Base-by-base conservation (phyloP, 495 filamentous ascomycete species). In the Emericellopsis terricola region DNA sequence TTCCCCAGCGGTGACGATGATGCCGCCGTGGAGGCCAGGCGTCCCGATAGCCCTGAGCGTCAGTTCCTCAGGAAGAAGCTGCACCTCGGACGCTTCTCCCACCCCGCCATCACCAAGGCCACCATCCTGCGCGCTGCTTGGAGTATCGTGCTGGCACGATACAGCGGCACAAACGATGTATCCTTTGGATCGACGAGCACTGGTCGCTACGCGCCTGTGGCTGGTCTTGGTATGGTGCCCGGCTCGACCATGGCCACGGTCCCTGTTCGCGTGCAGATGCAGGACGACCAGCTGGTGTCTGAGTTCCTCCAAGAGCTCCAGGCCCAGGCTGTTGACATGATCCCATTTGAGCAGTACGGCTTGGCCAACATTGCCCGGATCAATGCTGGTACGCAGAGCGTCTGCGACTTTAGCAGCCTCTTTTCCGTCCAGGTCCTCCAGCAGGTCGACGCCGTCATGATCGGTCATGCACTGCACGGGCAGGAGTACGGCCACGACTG, bases 71-170 rank as follows among this genome's bases (percentile, higher is more conserved):
- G 1, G 8, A 20, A 18, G 4, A 21, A 55, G 19, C 42, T 28
- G 2, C 15, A 36, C 31, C 20, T 34, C 8, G 19, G 43, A 19
- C 15, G 36, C 0, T 19, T 46, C 15, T 8, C 23, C 8, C 20
- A 33, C 17, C 18, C 30, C 4, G 29, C 35, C 4, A 47, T 55
- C 8, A 38, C 48, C 3, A 50, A 39, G 47, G 48, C 1, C 52
- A 62, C 21, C 55, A 64, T 65, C 2, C n/a, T n/a, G n/a, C n/a
- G n/a, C n/a, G n/a, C n/a, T n/a, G n/a, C n/a, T n/a, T n/a, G n/a
- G n/a, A n/a, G n/a, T n/a, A n/a, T n/a, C n/a, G n/a, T n/a, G n/a
- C 44, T 59, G 14, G 48, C 52, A 8, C 43, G 46, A 0, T 42
- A 62, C 28, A 55, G 55, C 8, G 52, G 48, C 1, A 49, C 45